phyloP scores from a whole-genome alignment of 179 eudicot genomes.

The Pouteria campechiana region DNA sequence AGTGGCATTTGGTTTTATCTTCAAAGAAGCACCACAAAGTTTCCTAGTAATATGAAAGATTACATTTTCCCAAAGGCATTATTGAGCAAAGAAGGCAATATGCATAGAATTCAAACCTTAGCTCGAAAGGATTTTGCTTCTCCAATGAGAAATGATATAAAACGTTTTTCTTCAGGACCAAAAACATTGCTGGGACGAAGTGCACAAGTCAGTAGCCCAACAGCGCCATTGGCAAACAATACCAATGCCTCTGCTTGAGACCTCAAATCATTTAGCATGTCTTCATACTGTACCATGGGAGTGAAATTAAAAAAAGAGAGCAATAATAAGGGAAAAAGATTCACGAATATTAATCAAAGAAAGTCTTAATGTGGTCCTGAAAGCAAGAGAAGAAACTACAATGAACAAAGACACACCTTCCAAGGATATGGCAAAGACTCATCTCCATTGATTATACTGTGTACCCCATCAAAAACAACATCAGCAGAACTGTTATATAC shows the following conservation, averaged over 20 bases:
- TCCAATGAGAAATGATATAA: constrained; percentile 48
- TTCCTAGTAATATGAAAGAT: too few species aligned
- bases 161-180: constrained; percentile 71
- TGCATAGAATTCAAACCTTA: constrained; percentile 43
- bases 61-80: too few species aligned
- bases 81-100: neutral
- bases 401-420: constrained; percentile 38
- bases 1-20: too few species aligned
- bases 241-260: constrained; percentile 88
- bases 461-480: constrained; percentile 54
- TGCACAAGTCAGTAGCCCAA: constrained; percentile 78
- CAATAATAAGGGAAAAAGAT: constrained; percentile 3
- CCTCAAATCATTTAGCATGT: constrained; percentile 56
- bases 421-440: constrained; percentile 63
- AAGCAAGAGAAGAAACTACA: neutral
- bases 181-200: constrained; percentile 87
- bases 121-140: constrained; percentile 65
- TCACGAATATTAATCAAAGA: neutral
- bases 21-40: too few species aligned
- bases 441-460: constrained; percentile 51
- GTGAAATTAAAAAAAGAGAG: neutral
- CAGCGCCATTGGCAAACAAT: constrained; percentile 46
- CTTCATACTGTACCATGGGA: constrained; percentile 38
- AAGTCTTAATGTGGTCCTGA: neutral
- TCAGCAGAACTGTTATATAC: constrained; percentile 78